Conservation (phyloP, 2,329 filamentous ascomycete species). For the Fusarium marasasianum region DNA sequence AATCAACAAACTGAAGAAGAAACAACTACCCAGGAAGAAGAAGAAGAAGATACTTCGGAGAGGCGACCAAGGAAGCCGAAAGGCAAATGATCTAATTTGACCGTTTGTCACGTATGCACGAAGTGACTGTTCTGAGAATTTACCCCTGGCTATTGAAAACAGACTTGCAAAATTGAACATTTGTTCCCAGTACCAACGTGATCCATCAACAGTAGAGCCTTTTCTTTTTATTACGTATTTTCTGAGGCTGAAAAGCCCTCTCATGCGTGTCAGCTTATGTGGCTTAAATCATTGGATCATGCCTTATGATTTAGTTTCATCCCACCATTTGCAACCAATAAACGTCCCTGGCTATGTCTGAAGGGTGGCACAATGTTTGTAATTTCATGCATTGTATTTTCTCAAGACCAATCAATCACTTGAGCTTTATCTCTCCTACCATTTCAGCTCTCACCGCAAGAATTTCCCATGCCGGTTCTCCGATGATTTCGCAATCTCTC, state of each 20-base stretch:
- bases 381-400: background rate
- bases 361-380: background rate
- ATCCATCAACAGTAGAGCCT: background rate
- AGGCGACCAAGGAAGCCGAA: background rate
- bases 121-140: background rate
- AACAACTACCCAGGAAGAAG: background rate
- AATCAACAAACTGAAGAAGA: background rate
- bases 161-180: background rate
- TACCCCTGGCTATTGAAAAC: background rate
- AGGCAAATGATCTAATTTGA: background rate
- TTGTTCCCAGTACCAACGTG: background rate
- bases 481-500: accelerated
- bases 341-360: background rate
- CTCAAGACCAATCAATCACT: background rate
- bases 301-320: background rate
- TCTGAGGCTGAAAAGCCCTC: background rate
- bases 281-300: background rate
- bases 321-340: background rate
- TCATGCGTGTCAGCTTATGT: background rate
- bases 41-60: background rate
- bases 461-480: background rate
- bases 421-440: background rate
- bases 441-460: background rate
- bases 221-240: too few relatives aligned
- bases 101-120: background rate